Conservation (phyloP, 2,329 filamentous ascomycete species). For the Sarocladium oryzae region DNA sequence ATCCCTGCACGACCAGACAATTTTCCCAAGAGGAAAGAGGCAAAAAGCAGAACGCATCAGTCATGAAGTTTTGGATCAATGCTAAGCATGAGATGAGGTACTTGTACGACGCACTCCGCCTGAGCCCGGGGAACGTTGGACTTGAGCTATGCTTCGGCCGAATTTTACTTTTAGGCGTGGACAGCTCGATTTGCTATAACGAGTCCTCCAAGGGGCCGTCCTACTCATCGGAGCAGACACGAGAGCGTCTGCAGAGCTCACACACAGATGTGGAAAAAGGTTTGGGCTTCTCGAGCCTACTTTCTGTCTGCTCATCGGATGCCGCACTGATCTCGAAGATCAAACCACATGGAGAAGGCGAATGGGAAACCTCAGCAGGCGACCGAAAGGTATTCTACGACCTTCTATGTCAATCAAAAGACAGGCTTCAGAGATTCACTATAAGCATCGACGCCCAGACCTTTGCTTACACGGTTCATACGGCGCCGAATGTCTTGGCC, state of each 20-base stretch:
- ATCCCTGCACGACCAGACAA: no score
- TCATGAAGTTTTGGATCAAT: neutral
- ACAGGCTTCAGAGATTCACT: neutral
- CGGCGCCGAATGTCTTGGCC: slow-evolving; percentile 7
- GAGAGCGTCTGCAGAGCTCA: neutral
- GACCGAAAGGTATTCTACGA: neutral
- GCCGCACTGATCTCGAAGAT: neutral
- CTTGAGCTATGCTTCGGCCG: slow-evolving; percentile 11
- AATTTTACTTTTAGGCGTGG: neutral
- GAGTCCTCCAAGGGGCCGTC: neutral
- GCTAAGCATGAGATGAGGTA: neutral
- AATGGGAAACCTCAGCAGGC: neutral
- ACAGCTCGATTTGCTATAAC: neutral
- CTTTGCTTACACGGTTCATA: neutral
- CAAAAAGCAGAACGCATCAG: no score
- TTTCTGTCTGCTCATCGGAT: neutral
- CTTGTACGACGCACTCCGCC: neutral
- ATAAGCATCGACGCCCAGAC: slow-evolving; percentile 4
- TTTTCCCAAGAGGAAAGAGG: no score
- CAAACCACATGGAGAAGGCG: neutral
- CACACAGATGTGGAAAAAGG: neutral
- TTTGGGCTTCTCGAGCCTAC: neutral
- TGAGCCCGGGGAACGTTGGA: slow-evolving; percentile 6
- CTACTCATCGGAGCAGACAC: neutral
- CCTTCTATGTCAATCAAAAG: neutral